These are phyloP conservation scores for Talaromyces albobiverticillius DNA, from an alignment of 2,329 filamentous ascomycete species.

Conservation along the genomic window DNA sequence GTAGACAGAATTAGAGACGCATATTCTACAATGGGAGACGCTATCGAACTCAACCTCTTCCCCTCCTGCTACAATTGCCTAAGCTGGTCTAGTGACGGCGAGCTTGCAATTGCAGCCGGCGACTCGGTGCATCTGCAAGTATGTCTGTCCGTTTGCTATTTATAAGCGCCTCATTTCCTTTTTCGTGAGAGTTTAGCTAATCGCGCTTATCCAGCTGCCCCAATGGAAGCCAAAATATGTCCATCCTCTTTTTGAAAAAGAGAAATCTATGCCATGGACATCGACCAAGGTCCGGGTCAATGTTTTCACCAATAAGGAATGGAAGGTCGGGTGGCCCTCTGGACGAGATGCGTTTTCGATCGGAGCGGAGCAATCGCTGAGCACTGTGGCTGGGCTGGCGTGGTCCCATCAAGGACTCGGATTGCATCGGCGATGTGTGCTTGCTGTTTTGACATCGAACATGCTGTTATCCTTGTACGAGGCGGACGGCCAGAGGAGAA, in stretches of 20 bases:
- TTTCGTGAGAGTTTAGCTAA: background rate
- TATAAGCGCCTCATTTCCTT: background rate
- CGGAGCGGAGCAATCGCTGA: conserved; percentile 57
- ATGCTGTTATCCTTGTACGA: conserved; percentile 57
- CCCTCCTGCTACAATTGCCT: conserved; percentile 53
- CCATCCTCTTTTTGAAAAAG: conserved; percentile 14
- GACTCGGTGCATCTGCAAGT: conserved; percentile 56
- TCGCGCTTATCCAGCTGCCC: conserved; percentile 12
- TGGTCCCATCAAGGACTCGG: conserved; percentile 60
- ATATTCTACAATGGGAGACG: conserved; percentile 9
- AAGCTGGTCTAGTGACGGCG: conserved; percentile 59
- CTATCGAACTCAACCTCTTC: conserved; percentile 42
- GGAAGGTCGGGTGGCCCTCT: conserved; percentile 45
- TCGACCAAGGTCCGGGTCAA: conserved; percentile 47
- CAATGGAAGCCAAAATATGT: conserved; percentile 16
- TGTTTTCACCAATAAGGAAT: conserved; percentile 52
- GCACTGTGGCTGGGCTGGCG: conserved; percentile 47
- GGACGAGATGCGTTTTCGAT: conserved; percentile 51
- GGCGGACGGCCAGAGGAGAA: conserved; percentile 42
- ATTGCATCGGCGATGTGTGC: conserved; percentile 51
- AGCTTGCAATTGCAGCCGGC: conserved; percentile 56
- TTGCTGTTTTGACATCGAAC: conserved; percentile 57
- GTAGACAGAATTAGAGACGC: background rate
- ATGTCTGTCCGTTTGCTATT: conserved; percentile 12
- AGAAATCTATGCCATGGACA: conserved; percentile 32